These are phyloP conservation scores for Nakaseomyces bracarensis DNA, from an alignment of 1,139 yeast genomes.

Conservation along the genomic window DNA sequence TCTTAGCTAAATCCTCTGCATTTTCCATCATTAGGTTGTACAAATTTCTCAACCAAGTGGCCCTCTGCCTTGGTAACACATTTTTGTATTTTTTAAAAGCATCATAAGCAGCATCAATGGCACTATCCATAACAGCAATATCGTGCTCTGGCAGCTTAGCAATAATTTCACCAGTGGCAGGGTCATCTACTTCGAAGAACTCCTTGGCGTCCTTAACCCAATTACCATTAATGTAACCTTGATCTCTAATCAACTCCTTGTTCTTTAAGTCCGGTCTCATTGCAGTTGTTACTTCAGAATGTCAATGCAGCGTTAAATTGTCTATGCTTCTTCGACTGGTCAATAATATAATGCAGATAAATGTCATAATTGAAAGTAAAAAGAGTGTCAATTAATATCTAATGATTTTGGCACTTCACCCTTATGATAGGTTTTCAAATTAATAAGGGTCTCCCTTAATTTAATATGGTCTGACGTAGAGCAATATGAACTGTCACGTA, in stretches of 20 bases:
- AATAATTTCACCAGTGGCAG: conserved; percentile 58
- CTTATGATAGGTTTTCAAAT: not conserved
- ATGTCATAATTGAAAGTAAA: no score
- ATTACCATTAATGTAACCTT: conserved; percentile 61
- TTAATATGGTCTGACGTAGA: not conserved
- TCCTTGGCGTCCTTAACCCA: conserved; percentile 52
- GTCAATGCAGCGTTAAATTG: not conserved
- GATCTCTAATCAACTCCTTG: conserved; percentile 47
- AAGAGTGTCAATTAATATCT: no score
- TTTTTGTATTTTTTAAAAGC: conserved; percentile 54
- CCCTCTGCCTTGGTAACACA: conserved; percentile 57
- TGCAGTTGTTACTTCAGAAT: not conserved
- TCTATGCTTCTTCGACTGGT: no score
- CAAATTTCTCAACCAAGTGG: conserved; percentile 56
- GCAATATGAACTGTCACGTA: not conserved
- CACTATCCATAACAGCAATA: conserved; percentile 43
- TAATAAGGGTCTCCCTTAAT: not conserved
- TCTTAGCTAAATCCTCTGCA: conserved; percentile 63
- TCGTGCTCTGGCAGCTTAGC: conserved; percentile 49
- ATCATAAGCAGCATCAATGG: conserved; percentile 52
- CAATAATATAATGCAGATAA: no score
- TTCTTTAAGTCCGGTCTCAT: conserved; percentile 37
- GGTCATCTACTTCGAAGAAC: conserved; percentile 62
- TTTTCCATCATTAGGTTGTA: conserved; percentile 56
- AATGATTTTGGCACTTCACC: no score